Base-by-base conservation (phyloP, 2,329 filamentous ascomycete genomes). In the Lachnellula suecica region DNA sequence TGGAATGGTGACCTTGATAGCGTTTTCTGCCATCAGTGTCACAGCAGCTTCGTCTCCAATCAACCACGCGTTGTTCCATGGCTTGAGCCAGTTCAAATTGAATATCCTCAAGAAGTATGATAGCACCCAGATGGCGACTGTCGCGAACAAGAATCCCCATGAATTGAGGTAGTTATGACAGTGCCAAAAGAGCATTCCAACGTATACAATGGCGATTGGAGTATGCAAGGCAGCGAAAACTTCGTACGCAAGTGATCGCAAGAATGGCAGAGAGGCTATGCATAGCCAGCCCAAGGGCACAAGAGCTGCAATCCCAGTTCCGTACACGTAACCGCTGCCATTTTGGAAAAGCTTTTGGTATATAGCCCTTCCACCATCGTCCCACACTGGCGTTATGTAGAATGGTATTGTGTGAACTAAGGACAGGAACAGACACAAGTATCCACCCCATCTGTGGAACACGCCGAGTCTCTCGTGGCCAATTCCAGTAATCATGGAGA, bases 1-100 rank as follows among this genome's bases (percentile, higher is more conserved):
- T 1, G 93, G 91, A 46, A 97, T 88, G 0, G 93, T 97, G 61
- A 97, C 83, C 70, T 97, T 97, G 73, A 97, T 87, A n/a, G 91
- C 90, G 65, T 95, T 93, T 64, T 97, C 91, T 2, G 91, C 86
- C 76, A 97, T 86, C 22, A 97, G 78, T 1, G 90, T 94, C 35
- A 97, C 85, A 23, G 91, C 89, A 1, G 90, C 91, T 71, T 96
- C 91, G 63, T 97, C 93, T 44, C 93, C 93, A 40, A 96, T 88
- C 63, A 96, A 74, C 74, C 90, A 96, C 0, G 91, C 85, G 60
- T 89, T 73, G 34, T 86, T 82, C 75, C 88, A 87, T 6, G 92
- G 91, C 60, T 87, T 88, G 31, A 84, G 77, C 91, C 92, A 97
- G 72, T 97, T 97, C 55, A 96, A 79, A 60, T 92, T 96, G 71